A percentile compares a stretch with the other conserved stretches of the same genome.
phyloP scores from a whole-genome alignment of 2,329 filamentous ascomycete species.

The Trichophyton rubrum region DNA sequence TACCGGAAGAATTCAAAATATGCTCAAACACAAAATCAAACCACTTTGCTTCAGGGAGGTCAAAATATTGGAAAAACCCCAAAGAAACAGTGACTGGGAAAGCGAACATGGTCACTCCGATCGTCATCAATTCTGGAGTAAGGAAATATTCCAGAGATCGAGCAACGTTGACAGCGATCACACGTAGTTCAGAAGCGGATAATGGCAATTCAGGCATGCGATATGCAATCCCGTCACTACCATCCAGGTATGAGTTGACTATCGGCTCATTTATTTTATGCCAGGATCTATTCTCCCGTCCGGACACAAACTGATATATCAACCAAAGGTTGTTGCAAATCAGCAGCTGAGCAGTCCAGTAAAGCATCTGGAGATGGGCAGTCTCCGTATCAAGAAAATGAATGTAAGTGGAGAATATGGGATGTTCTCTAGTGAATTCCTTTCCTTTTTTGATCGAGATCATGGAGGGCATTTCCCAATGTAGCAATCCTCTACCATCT shows the following conservation, averaged over 20 bases:
- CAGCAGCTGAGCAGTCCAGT: constrained; percentile 10
- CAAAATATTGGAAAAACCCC: constrained; percentile 8
- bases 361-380: constrained; percentile 10
- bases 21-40: constrained; percentile 9
- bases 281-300: neutral
- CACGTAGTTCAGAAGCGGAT: neutral
- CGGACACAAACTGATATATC: neutral
- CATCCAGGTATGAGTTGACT: neutral
- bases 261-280: neutral
- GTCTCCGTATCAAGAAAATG: constrained; percentile 7
- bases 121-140: constrained; percentile 10
- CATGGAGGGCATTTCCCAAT: neutral
- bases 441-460: neutral
- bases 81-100: constrained; percentile 10
- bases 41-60: constrained; percentile 8
- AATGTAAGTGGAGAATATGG: neutral
- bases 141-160: constrained; percentile 14
- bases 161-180: constrained; percentile 8
- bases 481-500: neutral
- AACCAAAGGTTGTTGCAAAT: constrained; percentile 8
- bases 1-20: neutral
- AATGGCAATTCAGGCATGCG: neutral
- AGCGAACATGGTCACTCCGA: constrained; percentile 7
- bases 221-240: no score
- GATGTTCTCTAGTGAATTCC: neutral